phyloP scores from a whole-genome alignment of 305 asterid genomes.

The Fraxinus velutina region DNA sequence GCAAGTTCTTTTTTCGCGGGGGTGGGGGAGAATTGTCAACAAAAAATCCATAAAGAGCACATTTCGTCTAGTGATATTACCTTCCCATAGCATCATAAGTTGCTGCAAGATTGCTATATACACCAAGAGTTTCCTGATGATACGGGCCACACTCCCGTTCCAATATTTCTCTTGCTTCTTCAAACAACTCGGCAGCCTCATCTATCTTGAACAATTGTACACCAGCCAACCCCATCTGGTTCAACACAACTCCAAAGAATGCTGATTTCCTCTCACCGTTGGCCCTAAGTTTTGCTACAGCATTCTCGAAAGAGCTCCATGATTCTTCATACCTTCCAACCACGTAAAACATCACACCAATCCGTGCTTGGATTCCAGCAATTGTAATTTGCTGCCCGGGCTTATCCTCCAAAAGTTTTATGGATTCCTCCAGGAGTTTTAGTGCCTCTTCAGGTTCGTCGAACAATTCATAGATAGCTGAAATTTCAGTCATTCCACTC shows the following conservation, averaged over 20 bases:
- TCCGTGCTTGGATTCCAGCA: conserved; percentile 94
- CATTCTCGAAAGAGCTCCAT: conserved; percentile 67
- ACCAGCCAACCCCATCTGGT: conserved; percentile 96
- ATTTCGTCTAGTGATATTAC: conserved; percentile 38
- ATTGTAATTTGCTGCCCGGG: conserved; percentile 96
- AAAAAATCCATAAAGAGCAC: background rate
- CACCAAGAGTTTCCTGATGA: conserved; percentile 96
- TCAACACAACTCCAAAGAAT: conserved; percentile 86
- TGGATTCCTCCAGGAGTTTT: conserved; percentile 76
- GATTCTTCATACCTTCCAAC: conserved; percentile 84
- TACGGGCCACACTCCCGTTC: conserved; percentile 90
- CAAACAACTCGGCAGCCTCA: conserved; percentile 95
- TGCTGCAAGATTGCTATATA: conserved; percentile 97
- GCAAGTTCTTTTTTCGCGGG: background rate
- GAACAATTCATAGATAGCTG: conserved; percentile 85
- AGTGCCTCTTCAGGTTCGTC: conserved; percentile 92
- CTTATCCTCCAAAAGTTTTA: conserved; percentile 83
- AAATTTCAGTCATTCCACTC: conserved; percentile 81
- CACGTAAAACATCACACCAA: conserved; percentile 93
- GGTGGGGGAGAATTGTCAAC: background rate
- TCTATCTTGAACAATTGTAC: conserved; percentile 91
- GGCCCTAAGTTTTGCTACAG: conserved; percentile 73
- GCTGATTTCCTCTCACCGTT: conserved; percentile 94
- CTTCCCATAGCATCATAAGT: conserved; percentile 98
- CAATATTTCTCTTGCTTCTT: conserved; percentile 88